These are phyloP conservation scores for Nothopassalora personata DNA, from an alignment of 2,329 filamentous ascomycete genomes.

Conservation along the genomic window DNA sequence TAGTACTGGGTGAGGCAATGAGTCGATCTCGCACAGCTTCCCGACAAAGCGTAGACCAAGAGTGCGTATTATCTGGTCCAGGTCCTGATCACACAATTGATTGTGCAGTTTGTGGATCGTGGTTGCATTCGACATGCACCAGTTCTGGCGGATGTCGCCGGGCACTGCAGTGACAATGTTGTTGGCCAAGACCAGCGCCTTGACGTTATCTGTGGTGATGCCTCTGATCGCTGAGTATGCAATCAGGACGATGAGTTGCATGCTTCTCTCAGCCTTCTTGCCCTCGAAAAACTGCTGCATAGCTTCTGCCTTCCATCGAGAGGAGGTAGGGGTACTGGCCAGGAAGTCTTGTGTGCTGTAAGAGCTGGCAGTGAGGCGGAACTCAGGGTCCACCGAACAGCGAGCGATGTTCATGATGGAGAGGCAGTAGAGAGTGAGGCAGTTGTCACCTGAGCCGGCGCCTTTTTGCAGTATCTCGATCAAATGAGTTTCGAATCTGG, in stretches of 20 bases:
- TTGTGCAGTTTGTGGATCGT: conserved; percentile 33
- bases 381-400: conserved; percentile 19
- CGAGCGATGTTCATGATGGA: conserved; percentile 33
- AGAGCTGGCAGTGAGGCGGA: conserved; percentile 19
- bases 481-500: conserved; percentile 30
- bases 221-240: conserved; percentile 29
- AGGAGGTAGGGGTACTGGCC: conserved; percentile 23
- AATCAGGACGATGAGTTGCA: conserved; percentile 32
- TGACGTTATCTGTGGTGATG: conserved; percentile 19
- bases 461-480: conserved; percentile 30
- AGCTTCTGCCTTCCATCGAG: conserved; percentile 27
- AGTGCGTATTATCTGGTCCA: conserved; percentile 19
- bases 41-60: conserved; percentile 26
- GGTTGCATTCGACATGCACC: conserved; percentile 28
- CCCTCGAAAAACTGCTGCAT: conserved; percentile 33
- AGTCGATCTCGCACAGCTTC: conserved; percentile 22
- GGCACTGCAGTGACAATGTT: conserved; percentile 29
- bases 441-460: conserved; percentile 24
- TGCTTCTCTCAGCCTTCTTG: conserved; percentile 30
- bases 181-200: conserved; percentile 25
- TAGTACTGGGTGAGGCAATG: conserved; percentile 21
- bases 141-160: conserved; percentile 24
- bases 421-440: conserved; percentile 33
- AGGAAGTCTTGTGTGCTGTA: conserved; percentile 30
- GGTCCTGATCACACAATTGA: conserved; percentile 23